Conservation (phyloP, 805 yeast species). For the Wickerhamiella australiensis region DNA sequence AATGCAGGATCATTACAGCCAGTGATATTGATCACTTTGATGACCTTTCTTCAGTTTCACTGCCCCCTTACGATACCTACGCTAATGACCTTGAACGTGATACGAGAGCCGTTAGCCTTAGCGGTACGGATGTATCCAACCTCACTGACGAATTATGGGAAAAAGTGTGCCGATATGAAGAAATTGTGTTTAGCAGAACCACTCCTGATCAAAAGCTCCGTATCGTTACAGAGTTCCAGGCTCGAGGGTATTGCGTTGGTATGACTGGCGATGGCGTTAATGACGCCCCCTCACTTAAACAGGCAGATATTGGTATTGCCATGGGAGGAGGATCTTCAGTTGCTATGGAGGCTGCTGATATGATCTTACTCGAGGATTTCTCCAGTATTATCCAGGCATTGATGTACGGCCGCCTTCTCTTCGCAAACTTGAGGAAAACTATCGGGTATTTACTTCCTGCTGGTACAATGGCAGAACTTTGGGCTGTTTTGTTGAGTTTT, state of each 20-base stretch:
- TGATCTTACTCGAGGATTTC: constrained; percentile 41
- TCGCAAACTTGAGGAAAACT: constrained; percentile 60
- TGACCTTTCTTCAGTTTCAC: background rate
- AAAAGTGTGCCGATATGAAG: constrained; percentile 29
- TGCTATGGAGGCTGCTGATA: constrained; percentile 86
- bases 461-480: constrained; percentile 39
- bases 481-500: constrained; percentile 39
- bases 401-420: constrained; percentile 45
- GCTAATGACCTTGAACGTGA: background rate
- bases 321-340: constrained; percentile 81
- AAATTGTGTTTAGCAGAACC: constrained; percentile 30
- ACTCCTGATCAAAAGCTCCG: constrained; percentile 38
- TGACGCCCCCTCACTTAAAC: constrained; percentile 88
- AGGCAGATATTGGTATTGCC: constrained; percentile 89
- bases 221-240: constrained; percentile 38
- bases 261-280: constrained; percentile 99
- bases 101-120: constrained; percentile 8
- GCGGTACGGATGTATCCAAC: constrained; percentile 10
- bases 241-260: constrained; percentile 82
- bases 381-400: constrained; percentile 32
- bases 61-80: background rate
- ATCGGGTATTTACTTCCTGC: constrained; percentile 51
- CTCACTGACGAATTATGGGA: constrained; percentile 34
- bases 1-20: constrained; percentile 37
- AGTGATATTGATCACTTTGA: background rate